A percentile compares a stretch with the other conserved stretches of the same genome.
These are phyloP conservation scores for Coemansia sp. DNA, from an alignment of 192 early-diverging fungal genomes.

Conservation along the genomic window DNA sequence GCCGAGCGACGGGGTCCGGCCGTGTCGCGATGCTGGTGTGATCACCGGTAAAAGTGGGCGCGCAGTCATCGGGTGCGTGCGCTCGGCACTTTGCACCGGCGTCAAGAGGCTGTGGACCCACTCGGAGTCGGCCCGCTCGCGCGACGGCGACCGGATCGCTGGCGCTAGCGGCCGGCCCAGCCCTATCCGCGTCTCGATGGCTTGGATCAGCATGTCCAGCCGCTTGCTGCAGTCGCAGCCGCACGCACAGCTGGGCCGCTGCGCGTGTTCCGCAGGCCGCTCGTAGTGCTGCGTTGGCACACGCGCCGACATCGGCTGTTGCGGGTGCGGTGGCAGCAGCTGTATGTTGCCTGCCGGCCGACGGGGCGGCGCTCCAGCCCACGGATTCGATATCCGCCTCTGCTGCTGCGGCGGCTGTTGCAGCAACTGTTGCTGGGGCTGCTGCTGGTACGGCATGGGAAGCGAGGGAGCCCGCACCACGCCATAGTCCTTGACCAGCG, in stretches of 20 bases:
- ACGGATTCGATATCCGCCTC: not conserved
- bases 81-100: too few species aligned
- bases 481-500: not conserved
- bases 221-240: constrained; percentile 47
- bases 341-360: not conserved
- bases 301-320: not conserved
- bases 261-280: not conserved
- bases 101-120: constrained; percentile 32
- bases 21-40: too few species aligned
- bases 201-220: constrained; percentile 38
- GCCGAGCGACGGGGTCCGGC: not conserved
- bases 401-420: not conserved
- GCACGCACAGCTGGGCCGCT: constrained; percentile 38
- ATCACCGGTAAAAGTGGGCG: too few species aligned
- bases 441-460: not conserved
- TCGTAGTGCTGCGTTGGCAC: not conserved
- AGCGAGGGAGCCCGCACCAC: not conserved
- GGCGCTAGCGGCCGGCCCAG: constrained; percentile 10
- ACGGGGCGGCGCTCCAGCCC: not conserved
- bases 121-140: constrained; percentile 6
- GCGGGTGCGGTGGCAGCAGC: constrained; percentile 5
- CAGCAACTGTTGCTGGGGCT: not conserved
- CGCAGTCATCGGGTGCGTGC: too few species aligned
- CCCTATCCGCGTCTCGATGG: constrained; percentile 42
- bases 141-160: not conserved